Conservation (phyloP, 2,329 filamentous ascomycete species). For the Cordyceps farinosa region DNA sequence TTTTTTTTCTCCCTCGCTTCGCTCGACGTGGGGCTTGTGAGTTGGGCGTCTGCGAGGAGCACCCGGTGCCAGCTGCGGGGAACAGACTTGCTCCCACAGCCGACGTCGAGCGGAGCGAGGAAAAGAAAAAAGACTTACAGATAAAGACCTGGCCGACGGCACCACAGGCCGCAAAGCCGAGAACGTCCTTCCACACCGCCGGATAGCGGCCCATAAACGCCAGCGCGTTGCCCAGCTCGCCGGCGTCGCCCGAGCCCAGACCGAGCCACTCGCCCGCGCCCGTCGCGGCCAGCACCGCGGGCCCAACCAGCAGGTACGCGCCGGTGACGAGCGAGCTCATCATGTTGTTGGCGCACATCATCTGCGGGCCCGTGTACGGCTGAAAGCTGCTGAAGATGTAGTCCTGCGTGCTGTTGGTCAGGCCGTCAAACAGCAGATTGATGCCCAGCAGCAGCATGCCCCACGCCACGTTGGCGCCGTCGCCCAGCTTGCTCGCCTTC, state of each 20-base stretch:
- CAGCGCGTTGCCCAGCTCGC: conserved; percentile 76
- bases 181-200: conserved; percentile 76
- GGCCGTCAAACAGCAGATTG: conserved; percentile 90
- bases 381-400: conserved; percentile 81
- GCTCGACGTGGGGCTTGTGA: background rate
- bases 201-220: conserved; percentile 79
- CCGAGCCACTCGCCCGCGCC: conserved; percentile 62
- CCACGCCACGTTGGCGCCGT: conserved; percentile 64
- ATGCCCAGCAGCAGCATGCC: conserved; percentile 80
- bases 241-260: conserved; percentile 63
- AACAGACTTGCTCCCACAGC: background rate
- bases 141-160: conserved; percentile 96
- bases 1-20: background rate
- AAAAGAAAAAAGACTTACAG: conserved; percentile 49
- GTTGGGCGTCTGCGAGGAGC: too few species aligned
- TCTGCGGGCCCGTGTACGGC: conserved; percentile 86
- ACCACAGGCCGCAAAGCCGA: conserved; percentile 86
- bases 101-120: conserved; percentile 10
- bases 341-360: conserved; percentile 98
- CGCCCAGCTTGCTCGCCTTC: conserved; percentile 33
- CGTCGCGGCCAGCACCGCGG: conserved; percentile 73
- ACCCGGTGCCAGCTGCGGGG: background rate
- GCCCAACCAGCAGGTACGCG: conserved; percentile 65
- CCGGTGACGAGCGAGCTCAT: conserved; percentile 77
- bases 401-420: conserved; percentile 96